Percentiles rank a stretch among this genome's conserved stretches.
Conservation (phyloP, 2,329 filamentous ascomycete genomes). For the Pseudogymnoascus sp. region DNA sequence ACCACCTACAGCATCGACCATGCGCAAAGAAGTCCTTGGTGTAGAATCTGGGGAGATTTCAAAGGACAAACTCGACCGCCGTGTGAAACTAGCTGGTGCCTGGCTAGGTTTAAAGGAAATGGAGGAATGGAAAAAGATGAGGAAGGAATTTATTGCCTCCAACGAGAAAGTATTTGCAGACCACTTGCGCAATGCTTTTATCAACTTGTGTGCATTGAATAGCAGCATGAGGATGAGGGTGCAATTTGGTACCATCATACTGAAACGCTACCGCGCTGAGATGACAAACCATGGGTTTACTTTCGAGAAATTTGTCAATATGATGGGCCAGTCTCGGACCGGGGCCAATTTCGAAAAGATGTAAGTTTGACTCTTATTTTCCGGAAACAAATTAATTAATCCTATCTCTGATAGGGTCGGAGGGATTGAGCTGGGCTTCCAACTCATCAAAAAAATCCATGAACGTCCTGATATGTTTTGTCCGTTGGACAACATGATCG, state of each 20-base stretch:
- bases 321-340: constrained; percentile 22
- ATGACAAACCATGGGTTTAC: constrained; percentile 16
- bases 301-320: constrained; percentile 21
- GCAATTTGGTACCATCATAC: constrained; percentile 24
- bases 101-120: constrained; percentile 13
- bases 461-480: not conserved
- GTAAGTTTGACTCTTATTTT: constrained; percentile 19
- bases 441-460: not conserved
- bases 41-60: not conserved
- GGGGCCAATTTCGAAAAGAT: constrained; percentile 22
- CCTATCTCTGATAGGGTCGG: constrained; percentile 4
- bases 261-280: constrained; percentile 18
- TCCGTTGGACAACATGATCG: constrained; percentile 5
- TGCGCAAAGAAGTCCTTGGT: constrained; percentile 13
- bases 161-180: constrained; percentile 18
- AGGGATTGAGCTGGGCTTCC: not conserved
- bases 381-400: not conserved
- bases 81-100: constrained; percentile 16
- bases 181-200: constrained; percentile 19
- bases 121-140: constrained; percentile 17
- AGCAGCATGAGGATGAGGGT: constrained; percentile 28
- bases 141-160: constrained; percentile 9
- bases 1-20: constrained; percentile 19
- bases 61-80: not conserved
- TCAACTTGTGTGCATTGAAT: constrained; percentile 19